Evolutionary conservation across 495 filamentous ascomycete species (phyloP), one percentile per base, ranked within the genome.

Genomic region (Neurospora sp.): DNA sequence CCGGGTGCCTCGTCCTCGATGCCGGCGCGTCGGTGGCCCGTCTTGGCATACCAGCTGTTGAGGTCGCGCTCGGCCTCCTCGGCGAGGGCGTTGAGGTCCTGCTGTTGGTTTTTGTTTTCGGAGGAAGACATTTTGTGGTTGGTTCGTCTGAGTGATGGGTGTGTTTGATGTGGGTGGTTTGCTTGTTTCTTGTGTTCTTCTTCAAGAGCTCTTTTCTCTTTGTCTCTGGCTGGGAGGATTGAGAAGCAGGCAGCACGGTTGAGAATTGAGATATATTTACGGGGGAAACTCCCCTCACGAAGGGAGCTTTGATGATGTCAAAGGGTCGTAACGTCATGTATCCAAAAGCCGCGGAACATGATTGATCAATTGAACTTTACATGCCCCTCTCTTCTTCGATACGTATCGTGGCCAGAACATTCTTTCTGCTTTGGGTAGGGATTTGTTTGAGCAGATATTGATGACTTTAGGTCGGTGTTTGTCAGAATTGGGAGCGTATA

Each of bases 11-110:
- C 78, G 11, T 82, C 78, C 3, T 81, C 80, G 37, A 75, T 73
- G 2, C 69, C 73, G 3, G 77, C 68, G 4, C 70, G 72, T 46
- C 73, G 78, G 9, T 71, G 71, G 53, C 84, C 85, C 2, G 82
- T 82, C 70, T 87, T 86, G 53, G 82, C 72, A 39, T 79, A 76
- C 74, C 83, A 80, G 27, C 76, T 81, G 76, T 85, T 85, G 59
- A 87, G 80, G 74, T 86, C 85, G 35, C 75, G 79, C 78, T 87
- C 84, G 18, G 85, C 85, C 70, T 82, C 75, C 27, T 80, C 75
- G 74, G 85, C 83, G 69, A 87, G 81, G 46, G 79, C 70, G 20
- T 74, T 69, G 46, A 78, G 74, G 18, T 75, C 42, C n/a, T 71
- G 27, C 42, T 46, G 18, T 35, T 37, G 20, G 48, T 22, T 66